These are phyloP conservation scores for Megacollybia platyphylla DNA, from an alignment of 1,284 basidiomycete species.

Conservation along the genomic window DNA sequence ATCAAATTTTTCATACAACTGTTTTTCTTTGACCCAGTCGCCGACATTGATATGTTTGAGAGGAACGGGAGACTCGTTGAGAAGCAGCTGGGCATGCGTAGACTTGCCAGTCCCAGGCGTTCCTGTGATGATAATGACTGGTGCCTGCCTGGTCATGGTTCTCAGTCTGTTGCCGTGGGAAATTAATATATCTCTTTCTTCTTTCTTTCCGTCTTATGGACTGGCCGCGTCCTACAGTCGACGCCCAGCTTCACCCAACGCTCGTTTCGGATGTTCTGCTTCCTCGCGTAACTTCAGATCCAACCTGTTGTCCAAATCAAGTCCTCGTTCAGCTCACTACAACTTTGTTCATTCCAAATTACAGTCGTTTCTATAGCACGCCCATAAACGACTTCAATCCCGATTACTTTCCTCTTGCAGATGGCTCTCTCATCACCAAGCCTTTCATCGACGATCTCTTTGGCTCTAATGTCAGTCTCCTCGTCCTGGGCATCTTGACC, in stretches of 20 bases:
- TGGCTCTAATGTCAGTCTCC: slow-evolving; percentile 28
- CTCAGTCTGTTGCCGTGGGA: neutral
- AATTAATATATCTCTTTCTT: neutral
- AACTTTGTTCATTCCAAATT: slow-evolving; percentile 35
- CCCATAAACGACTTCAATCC: slow-evolving; percentile 36
- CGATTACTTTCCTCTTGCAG: slow-evolving; percentile 30
- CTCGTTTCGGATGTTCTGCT: slow-evolving; percentile 11
- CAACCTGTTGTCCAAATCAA: slow-evolving; percentile 19
- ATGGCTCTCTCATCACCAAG: slow-evolving; percentile 47
- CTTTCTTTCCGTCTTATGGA: neutral
- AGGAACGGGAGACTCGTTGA: slow-evolving; percentile 50
- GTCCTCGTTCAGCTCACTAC: slow-evolving; percentile 40
- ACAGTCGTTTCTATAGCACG: slow-evolving; percentile 26
- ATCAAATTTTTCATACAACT: slow-evolving; percentile 78
- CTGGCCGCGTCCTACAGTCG: neutral
- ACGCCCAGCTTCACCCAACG: neutral
- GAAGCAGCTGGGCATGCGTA: slow-evolving; percentile 77
- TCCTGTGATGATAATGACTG: slow-evolving; percentile 90
- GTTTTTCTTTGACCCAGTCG: slow-evolving; percentile 77
- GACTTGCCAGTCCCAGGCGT: slow-evolving; percentile 85
- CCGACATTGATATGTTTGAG: slow-evolving; percentile 84
- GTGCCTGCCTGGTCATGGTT: slow-evolving; percentile 20
- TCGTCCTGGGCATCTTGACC: slow-evolving; percentile 34
- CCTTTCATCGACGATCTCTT: slow-evolving; percentile 29
- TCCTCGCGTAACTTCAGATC: slow-evolving; percentile 16